Evolutionary conservation across 768 basidiomycete genomes (phyloP).

Genomic region (Dacryopinax spathularia): DNA sequence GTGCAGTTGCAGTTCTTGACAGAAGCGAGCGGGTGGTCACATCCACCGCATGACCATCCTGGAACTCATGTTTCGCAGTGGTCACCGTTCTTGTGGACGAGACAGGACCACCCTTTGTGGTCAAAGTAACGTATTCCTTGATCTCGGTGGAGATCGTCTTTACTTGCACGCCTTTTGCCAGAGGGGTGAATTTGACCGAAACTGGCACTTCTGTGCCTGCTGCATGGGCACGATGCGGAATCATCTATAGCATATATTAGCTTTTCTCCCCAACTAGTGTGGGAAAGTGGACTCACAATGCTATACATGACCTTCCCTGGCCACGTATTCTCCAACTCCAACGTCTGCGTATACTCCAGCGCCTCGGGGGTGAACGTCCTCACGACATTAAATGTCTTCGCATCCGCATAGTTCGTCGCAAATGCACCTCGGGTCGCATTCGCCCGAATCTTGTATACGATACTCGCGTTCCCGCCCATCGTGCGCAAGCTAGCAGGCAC

Average conservation of each 20-base stretch:
- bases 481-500: conserved; percentile 67
- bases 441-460: conserved; percentile 84
- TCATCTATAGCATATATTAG: conserved; percentile 30
- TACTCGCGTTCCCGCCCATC: conserved; percentile 35
- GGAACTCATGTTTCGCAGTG: conserved; percentile 52
- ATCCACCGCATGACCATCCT: conserved; percentile 40
- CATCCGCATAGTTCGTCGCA: conserved; percentile 44
- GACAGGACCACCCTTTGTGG: conserved; percentile 43
- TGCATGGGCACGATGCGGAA: conserved; percentile 93
- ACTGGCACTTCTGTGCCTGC: conserved; percentile 75
- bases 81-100: conserved; percentile 49
- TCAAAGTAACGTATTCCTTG: conserved; percentile 51
- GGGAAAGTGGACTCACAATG: conserved; percentile 22
- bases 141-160: conserved; percentile 50
- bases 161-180: conserved; percentile 71
- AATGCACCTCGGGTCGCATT: conserved; percentile 66
- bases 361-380: conserved; percentile 68
- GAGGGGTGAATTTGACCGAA: conserved; percentile 71
- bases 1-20: background rate
- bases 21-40: conserved; percentile 5
- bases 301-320: conserved; percentile 94
- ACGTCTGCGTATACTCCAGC: conserved; percentile 87
- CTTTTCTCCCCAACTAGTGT: background rate
- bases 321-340: conserved; percentile 96
- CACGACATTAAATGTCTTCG: conserved; percentile 47